Base-by-base conservation (phyloP, 2,329 filamentous ascomycete species). In the Colletotrichum shisoi region DNA sequence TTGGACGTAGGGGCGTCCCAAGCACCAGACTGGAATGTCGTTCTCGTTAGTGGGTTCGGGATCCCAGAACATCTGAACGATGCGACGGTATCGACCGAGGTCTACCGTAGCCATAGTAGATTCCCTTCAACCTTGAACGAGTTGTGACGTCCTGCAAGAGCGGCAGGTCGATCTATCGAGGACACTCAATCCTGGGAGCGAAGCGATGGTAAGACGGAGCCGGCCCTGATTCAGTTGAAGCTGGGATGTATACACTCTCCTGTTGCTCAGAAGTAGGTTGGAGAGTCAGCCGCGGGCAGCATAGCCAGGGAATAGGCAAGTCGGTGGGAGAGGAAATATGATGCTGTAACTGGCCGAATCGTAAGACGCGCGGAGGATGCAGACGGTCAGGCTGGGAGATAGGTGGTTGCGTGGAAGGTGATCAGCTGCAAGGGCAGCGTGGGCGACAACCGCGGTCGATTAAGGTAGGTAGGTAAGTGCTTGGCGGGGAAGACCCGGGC, bases 51-150 rank as follows among this genome's bases (percentile, higher is more conserved):
- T 87, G 6, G 93, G 94, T 70, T 94, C 89, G 0, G 93, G 93
- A 73, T 97, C 94, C 90, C 93, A 97, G 74, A 98, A 90, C 80
- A 92, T 93, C 79, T 94, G 91, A 68, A 97, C 89, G 72, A 97
- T 88, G 70, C 91, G 91, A 78, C 92, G 91, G 69, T 84, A 84
- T 72, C 91, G 90, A 72, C 91, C 87, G 68, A 96, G 82, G 74
- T 96, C 92, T 63, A 91, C 87, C 64, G 85, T 88, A 42, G 82
- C 80, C 70, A 83, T 77, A 15, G 77, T 75, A 31, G 72, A 73
- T 63, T 79, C 76, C 75, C 11, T 79, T 69, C 11, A 11, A 56
- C n/a, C 42, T 24, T 24, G 21, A 53, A 62, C 37, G 19, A 37
- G 31, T 15, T 37, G 7, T 37, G 15, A 48, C 12, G n/a, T 39